phyloP scores from a whole-genome alignment of 1,284 basidiomycete genomes.

The Polyporus tsugae region DNA sequence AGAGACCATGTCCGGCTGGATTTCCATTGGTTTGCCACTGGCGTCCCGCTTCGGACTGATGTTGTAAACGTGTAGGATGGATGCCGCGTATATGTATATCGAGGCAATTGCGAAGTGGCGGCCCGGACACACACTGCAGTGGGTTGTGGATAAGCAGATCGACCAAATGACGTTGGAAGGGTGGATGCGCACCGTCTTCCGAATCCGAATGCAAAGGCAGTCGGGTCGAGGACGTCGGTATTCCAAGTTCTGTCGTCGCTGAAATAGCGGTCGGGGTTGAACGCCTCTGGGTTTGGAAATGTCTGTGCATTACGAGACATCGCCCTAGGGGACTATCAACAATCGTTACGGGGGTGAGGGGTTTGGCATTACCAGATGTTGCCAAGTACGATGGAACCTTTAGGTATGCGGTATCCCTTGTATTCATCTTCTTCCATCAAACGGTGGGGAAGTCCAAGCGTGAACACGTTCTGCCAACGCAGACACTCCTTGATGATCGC shows the following conservation, averaged over 20 bases:
- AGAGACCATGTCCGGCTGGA: conserved; percentile 23
- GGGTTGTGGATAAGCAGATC: background rate
- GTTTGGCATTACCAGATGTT: conserved; percentile 31
- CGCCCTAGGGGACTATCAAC: conserved; percentile 24
- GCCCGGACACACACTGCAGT: conserved; percentile 29
- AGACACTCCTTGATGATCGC: conserved; percentile 49
- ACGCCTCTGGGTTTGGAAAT: conserved; percentile 30
- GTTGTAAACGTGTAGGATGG: conserved; percentile 31
- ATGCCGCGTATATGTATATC: conserved; percentile 33
- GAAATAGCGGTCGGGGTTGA: conserved; percentile 34
- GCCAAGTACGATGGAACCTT: conserved; percentile 34
- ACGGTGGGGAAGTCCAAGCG: conserved; percentile 35
- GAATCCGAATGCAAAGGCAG: conserved; percentile 34
- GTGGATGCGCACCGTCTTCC: conserved; percentile 24
- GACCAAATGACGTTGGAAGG: background rate
- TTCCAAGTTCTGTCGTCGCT: conserved; percentile 23
- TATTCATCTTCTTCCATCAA: conserved; percentile 35
- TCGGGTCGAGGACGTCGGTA: conserved; percentile 22
- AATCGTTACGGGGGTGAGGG: background rate
- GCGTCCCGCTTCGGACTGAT: conserved; percentile 27
- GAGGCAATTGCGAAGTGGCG: conserved; percentile 30
- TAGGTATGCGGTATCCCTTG: conserved; percentile 35
- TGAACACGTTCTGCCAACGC: conserved; percentile 44
- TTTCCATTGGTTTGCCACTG: conserved; percentile 16
- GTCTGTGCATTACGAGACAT: conserved; percentile 26